Evolutionary conservation across 2,329 filamentous ascomycete genomes (phyloP).

Genomic region (Mycosphaerella sp.): DNA sequence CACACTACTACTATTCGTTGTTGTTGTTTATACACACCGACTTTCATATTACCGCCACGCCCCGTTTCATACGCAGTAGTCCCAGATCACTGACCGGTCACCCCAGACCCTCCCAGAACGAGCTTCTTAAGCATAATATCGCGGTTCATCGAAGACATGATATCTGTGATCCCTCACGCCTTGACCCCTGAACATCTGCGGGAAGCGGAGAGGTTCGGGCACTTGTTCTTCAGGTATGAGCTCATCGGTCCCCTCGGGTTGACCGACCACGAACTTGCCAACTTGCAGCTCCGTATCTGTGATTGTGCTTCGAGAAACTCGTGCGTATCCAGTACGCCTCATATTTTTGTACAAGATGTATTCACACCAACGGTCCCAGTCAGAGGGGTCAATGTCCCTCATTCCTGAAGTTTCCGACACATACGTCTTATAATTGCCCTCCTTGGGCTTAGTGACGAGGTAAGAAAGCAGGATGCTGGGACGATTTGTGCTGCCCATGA

Average conservation of each 20-base stretch:
- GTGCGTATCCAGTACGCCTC: constrained; percentile 78
- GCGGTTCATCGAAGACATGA: constrained; percentile 90
- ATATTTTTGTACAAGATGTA: constrained; percentile 94
- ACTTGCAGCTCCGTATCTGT: constrained; percentile 96
- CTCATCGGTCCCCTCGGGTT: constrained; percentile 54
- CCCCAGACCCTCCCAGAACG: too few species aligned
- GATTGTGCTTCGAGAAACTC: constrained; percentile 82
- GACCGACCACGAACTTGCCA: constrained; percentile 85
- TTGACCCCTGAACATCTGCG: constrained; percentile 71
- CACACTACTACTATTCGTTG: too few species aligned
- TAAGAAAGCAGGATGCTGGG: constrained; percentile 85
- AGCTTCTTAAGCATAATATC: constrained; percentile 49
- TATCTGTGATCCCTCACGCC: constrained; percentile 87
- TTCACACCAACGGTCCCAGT: constrained; percentile 99
- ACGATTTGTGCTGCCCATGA: constrained; percentile 77
- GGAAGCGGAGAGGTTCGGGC: constrained; percentile 73
- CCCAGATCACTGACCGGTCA: too few species aligned
- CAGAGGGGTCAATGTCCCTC: constrained; percentile 85
- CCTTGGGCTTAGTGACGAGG: constrained; percentile 78
- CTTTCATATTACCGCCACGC: too few species aligned
- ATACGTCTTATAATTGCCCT: constrained; percentile 97
- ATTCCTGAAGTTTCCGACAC: constrained; percentile 82
- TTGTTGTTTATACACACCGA: too few species aligned
- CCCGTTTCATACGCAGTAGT: too few species aligned
- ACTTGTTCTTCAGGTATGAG: constrained; percentile 68